Base-by-base conservation (phyloP, 2,329 filamentous ascomycete species). In the Polytolypa hystricis region DNA sequence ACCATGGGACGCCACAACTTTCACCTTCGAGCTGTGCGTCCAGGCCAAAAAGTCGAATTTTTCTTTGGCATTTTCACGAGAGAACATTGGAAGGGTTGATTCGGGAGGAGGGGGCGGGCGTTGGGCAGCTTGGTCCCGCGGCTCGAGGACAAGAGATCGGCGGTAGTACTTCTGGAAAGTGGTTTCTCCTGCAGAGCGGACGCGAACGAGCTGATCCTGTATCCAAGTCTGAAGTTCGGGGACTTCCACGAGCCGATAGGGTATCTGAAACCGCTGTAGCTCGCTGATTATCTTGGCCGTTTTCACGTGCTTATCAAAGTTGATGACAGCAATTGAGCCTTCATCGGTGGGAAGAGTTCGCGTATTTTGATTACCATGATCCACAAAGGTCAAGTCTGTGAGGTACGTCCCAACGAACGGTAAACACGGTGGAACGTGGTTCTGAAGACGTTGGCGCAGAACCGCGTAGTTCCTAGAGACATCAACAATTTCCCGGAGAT, bases 391-490 rank as follows among this genome's bases (percentile, higher is more conserved):
- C 25, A 98, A 69, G 55, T 98, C 91, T 0, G 91, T 98, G 26
- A 98, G 70, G 57, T 95, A 96, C 62, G 93, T 93, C 45, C 91
- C 91, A 2, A 98, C 74, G 57, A 96, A 98, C 0, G 91, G 91
- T 36, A 98, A 71, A 55, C 91, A 98, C 4, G 91, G 89, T 1
- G 87, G 84, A 0, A 93, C 79, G 37, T 93, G 84, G 49, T 84
- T 81, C 48, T 89, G 79, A 3, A 98, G 74, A 30, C 83, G 79
- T 40, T 81, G 77, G 30, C 91, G 82, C 16, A 98, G 74, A 8
- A 82, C 77, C 44, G 85, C 83, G 63, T 94, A 89, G 65, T 98
- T 98, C 54, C 85, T 84, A 9, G 84, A 79, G 4, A 87, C 79
- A 57, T 95, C 87, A 15, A 94, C 83, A 40, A 95, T 77, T n/a